Evolutionary conservation across 768 basidiomycete species (phyloP), one percentile per base, ranked within the genome.

Genomic region (Tylopilus felleus): DNA sequence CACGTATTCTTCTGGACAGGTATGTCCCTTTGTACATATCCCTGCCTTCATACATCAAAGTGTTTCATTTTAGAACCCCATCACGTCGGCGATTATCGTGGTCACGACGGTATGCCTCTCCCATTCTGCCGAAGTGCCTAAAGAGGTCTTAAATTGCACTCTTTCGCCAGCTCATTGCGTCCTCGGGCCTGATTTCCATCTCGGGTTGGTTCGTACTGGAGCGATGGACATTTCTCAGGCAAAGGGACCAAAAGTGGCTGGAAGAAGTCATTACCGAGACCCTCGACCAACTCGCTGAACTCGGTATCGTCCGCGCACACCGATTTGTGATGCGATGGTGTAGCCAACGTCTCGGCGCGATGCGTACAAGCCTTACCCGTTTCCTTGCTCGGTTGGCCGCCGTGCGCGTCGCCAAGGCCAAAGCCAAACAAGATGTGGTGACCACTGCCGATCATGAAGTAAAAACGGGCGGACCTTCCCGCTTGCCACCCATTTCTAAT

Each of bases 1-100:
- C 60, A 78, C 86, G 8, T 91, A 89, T 63, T 81, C 88, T 3
- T 87, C 88, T 9, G 45, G 65, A 7, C 86, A 89, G 76, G 87
- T 84, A 66, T 28, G 75, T 40, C 19, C 21, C 10, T 27, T 33
- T 16, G 3, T 16, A 29, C 2, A 3, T 41, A 7, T 42, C 39
- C 4, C 19, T 45, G 41, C 27, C 5, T 42, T 23, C 13, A 12
- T 28, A 27, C 25, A 52, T 28, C 9, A 41, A 52, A 38, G 10
- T 23, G 12, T 52, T 19, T 36, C 2, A 28, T 27, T 58, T 25
- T 62, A 91, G 85, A 70, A 79, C 23, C 63, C 64, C 10, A 68
- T 84, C 41, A 88, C 87, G 0, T 84, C 82, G 29, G 83, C 80
- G 3, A 73, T 90, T 50, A 90, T 88, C 14, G 84, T 89, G 3